A percentile compares a stretch with the other conserved stretches of the same genome.
Evolutionary conservation across 148 eudicot genomes (phyloP).

Genomic region (Vaccinium vitisidaea): DNA sequence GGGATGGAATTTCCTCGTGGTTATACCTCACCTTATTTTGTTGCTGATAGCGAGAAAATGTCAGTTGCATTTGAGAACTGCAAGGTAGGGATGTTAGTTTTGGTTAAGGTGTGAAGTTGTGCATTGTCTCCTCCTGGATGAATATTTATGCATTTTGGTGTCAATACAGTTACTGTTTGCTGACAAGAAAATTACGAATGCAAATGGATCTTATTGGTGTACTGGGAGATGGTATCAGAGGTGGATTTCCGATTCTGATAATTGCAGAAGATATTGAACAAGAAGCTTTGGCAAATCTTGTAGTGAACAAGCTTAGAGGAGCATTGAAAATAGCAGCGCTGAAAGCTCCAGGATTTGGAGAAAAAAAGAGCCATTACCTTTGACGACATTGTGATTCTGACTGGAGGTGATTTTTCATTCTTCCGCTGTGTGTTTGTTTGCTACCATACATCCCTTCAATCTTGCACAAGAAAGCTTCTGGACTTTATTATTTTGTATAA

Average conservation of each 20-base stretch:
- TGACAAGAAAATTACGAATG: constrained; percentile 66
- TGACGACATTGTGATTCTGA: no score
- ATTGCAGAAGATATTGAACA: constrained; percentile 75
- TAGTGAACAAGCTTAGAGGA: constrained; percentile 73
- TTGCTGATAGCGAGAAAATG: constrained; percentile 72
- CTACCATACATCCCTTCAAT: no score
- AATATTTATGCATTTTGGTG: not conserved
- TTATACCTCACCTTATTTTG: constrained; percentile 75
- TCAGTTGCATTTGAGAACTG: constrained; percentile 70
- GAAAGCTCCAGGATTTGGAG: constrained; percentile 79
- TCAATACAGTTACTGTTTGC: constrained; percentile 56
- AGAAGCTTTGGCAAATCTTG: constrained; percentile 76
- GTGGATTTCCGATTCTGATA: constrained; percentile 51
- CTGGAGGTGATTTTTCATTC: no score
- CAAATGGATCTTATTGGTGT: constrained; percentile 59
- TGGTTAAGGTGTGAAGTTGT: not conserved
- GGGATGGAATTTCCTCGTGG: constrained; percentile 84
- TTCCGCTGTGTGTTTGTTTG: no score
- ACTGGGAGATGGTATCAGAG: constrained; percentile 62
- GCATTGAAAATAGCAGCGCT: constrained; percentile 75
- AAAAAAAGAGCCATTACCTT: constrained; percentile 49
- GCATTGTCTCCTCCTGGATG: not conserved
- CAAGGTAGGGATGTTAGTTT: constrained; percentile 47
- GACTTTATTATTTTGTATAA: no score
- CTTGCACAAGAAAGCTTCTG: no score